These are phyloP conservation scores for Hypoxylon rubiginosum DNA, from an alignment of 2,329 filamentous ascomycete species.

Conservation along the genomic window DNA sequence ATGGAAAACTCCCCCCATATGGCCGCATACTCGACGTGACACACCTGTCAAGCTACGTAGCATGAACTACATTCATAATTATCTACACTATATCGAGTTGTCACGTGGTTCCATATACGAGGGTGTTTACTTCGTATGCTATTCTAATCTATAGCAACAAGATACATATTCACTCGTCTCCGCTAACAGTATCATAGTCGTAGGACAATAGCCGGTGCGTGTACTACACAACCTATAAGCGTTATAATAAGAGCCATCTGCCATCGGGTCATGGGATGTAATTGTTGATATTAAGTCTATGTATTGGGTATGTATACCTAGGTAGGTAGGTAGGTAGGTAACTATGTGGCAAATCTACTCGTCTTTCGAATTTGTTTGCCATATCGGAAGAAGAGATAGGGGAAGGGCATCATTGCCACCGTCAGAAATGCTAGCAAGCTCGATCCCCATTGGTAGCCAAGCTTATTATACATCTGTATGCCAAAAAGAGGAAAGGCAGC, in stretches of 20 bases:
- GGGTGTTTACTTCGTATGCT: background rate
- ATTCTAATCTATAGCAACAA: background rate
- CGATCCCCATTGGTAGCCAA: constrained; percentile 80
- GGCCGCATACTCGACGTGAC: too few species aligned
- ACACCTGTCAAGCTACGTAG: too few species aligned
- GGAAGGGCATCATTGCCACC: constrained; percentile 73
- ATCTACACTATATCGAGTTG: too few species aligned
- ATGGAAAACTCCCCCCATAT: too few species aligned
- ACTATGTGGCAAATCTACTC: constrained; percentile 59
- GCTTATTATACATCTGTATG: constrained; percentile 76
- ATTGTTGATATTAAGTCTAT: constrained; percentile 1
- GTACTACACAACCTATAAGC: background rate
- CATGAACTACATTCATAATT: too few species aligned
- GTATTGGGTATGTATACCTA: background rate
- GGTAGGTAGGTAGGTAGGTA: background rate
- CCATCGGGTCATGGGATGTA: background rate
- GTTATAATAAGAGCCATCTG: background rate
- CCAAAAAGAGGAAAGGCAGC: constrained; percentile 84
- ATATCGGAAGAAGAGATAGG: constrained; percentile 72
- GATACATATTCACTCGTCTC: background rate
- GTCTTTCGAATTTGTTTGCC: constrained; percentile 68
- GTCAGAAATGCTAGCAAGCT: constrained; percentile 72
- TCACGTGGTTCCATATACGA: too few species aligned
- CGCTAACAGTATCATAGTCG: background rate
- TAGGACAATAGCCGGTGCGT: background rate